These are phyloP conservation scores for Handroanthus guayacan DNA, from an alignment of 257 asterid species.

Conservation along the genomic window DNA sequence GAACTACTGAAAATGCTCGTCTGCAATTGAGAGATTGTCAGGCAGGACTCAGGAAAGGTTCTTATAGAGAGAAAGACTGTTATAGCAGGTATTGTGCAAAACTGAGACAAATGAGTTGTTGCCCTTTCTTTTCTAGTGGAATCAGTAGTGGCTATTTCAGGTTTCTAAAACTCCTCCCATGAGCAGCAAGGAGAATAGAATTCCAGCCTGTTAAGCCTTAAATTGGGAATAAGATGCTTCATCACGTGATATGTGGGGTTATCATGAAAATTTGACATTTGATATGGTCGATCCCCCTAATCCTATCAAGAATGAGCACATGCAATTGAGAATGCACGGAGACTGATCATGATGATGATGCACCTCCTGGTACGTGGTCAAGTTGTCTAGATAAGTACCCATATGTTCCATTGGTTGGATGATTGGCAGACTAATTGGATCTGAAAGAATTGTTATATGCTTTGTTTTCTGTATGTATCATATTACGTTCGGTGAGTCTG, in stretches of 20 bases:
- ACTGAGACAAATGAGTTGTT: not conserved
- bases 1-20: not conserved
- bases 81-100: slow-evolving; percentile 33
- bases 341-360: no score
- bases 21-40: slow-evolving; percentile 1
- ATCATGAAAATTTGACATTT: not conserved
- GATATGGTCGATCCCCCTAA: not conserved
- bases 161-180: slow-evolving; percentile 27
- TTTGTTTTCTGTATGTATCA: no score
- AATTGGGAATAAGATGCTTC: slow-evolving; percentile 8
- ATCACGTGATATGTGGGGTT: not conserved
- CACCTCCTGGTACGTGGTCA: no score
- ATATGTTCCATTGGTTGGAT: no score
- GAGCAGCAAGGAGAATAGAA: slow-evolving; percentile 5
- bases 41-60: slow-evolving; percentile 26
- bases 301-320: no score
- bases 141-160: slow-evolving; percentile 7
- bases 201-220: slow-evolving; percentile 3
- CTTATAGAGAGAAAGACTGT: not conserved
- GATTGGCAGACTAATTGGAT: no score
- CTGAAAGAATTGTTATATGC: no score
- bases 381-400: no score
- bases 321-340: no score
- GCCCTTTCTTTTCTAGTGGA: not conserved
- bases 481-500: no score